Evolutionary conservation across 2,329 filamentous ascomycete genomes (phyloP).

Genomic region (Fusarium sterilihyphosum): DNA sequence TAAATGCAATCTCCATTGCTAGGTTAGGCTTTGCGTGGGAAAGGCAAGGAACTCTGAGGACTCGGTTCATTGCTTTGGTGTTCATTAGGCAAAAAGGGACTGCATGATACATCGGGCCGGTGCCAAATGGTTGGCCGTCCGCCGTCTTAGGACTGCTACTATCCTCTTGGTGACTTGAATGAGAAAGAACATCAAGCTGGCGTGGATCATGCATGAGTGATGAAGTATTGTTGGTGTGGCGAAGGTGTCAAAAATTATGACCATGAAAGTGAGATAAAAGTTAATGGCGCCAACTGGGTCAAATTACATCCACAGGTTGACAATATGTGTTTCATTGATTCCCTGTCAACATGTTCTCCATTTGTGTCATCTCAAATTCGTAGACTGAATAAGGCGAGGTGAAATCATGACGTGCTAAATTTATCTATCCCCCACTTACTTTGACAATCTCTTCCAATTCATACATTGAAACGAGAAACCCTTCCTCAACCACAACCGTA

Average conservation of each 20-base stretch:
- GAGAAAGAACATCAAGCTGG: slow-evolving; percentile 53
- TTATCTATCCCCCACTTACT: slow-evolving; percentile 37
- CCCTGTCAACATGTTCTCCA: background rate
- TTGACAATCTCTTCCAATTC: slow-evolving; percentile 3
- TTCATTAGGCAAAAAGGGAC: slow-evolving; percentile 62
- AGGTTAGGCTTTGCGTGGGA: slow-evolving; percentile 49
- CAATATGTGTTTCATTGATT: background rate
- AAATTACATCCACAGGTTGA: slow-evolving; percentile 17
- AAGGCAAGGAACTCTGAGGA: slow-evolving; percentile 48
- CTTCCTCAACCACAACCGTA: background rate
- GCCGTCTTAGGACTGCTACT: slow-evolving; percentile 56
- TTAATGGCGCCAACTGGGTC: slow-evolving; percentile 16
- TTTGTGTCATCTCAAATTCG: background rate
- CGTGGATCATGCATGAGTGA: slow-evolving; percentile 41
- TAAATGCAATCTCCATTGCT: slow-evolving; percentile 59
- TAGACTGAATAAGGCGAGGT: background rate
- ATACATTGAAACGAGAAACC: background rate
- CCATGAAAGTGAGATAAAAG: slow-evolving; percentile 26
- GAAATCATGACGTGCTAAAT: slow-evolving; percentile 45
- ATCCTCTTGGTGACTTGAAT: slow-evolving; percentile 60
- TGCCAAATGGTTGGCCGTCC: slow-evolving; percentile 54
- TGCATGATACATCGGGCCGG: slow-evolving; percentile 57
- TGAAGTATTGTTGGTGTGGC: background rate
- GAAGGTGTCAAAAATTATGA: background rate
- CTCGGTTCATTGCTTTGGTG: slow-evolving; percentile 64